Evolutionary conservation across 176 grass and related monocot genomes (phyloP).

Genomic region (Triticum timopheevii): DNA sequence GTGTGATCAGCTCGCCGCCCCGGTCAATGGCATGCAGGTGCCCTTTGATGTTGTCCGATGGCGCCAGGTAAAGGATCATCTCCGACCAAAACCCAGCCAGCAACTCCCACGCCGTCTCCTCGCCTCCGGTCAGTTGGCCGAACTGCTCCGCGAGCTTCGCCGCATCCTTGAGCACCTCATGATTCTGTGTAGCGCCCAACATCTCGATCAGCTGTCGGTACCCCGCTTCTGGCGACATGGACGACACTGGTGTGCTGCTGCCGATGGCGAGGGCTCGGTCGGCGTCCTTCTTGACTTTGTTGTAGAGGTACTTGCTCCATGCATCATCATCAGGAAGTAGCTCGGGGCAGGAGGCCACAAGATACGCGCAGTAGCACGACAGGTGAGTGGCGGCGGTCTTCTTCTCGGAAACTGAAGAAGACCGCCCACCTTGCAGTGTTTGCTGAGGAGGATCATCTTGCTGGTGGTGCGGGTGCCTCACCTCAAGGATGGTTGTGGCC

Average conservation of each 20-base stretch:
- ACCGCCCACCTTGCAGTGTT: too few relatives aligned
- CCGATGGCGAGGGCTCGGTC: not conserved
- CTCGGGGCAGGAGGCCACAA: not conserved
- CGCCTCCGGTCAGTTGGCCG: not conserved
- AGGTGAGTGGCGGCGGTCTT: not conserved
- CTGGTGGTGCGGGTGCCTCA: not conserved
- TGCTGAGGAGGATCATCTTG: too few relatives aligned
- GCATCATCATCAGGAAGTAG: not conserved
- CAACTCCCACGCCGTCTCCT: not conserved
- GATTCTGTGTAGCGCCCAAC: not conserved
- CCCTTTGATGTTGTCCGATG: not conserved
- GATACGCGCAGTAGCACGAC: not conserved
- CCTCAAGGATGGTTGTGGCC: not conserved
- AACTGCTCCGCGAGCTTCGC: not conserved
- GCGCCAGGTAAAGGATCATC: not conserved
- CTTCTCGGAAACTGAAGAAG: not conserved
- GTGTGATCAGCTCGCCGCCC: not conserved
- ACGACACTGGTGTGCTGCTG: not conserved
- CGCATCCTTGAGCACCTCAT: not conserved
- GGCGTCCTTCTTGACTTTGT: not conserved
- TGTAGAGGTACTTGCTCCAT: not conserved
- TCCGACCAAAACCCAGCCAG: not conserved
- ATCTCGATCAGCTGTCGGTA: not conserved
- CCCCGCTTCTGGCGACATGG: not conserved
- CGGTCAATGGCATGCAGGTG: not conserved